A percentile compares a stretch with the other conserved stretches of the same genome.
phyloP scores from a whole-genome alignment of 208 protist species.

The Acanthamoeba lenticulata region DNA sequence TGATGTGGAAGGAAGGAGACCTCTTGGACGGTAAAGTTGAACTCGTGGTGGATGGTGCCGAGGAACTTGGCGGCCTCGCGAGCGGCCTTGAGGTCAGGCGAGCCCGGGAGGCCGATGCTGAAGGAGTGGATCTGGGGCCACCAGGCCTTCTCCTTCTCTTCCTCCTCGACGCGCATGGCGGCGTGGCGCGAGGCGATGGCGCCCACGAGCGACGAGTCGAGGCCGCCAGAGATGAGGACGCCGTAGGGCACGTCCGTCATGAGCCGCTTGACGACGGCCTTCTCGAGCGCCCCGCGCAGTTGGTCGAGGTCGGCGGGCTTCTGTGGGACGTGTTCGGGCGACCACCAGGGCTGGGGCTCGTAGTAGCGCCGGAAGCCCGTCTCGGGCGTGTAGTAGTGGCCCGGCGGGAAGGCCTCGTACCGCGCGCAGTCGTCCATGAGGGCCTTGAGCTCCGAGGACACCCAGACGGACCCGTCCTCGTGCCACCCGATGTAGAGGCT shows the following conservation, averaged over 20 bases:
- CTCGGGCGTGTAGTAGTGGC: conserved; percentile 84
- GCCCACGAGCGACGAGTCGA: conserved; percentile 89
- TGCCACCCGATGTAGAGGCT: conserved; percentile 79
- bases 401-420: conserved; percentile 88
- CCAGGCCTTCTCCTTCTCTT: conserved; percentile 79
- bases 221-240: conserved; percentile 90
- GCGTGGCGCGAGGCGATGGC: conserved; percentile 82
- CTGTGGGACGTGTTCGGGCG: conserved; percentile 23
- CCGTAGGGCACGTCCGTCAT: conserved; percentile 88
- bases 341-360: conserved; percentile 72
- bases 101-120: conserved; percentile 89
- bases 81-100: conserved; percentile 90
- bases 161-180: conserved; percentile 72
- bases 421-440: conserved; percentile 86
- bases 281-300: conserved; percentile 73
- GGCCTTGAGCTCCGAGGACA: conserved; percentile 89
- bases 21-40: conserved; percentile 91
- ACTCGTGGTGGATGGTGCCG: conserved; percentile 91
- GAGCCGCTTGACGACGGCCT: conserved; percentile 80
- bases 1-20: conserved; percentile 42
- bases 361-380: conserved; percentile 74
- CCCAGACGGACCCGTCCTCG: conserved; percentile 88
- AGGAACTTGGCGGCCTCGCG: conserved; percentile 88
- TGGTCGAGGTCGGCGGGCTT: conserved; percentile 3
- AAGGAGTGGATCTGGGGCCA: conserved; percentile 89